Conservation (phyloP, 2,329 filamentous ascomycete genomes). For the Diplodia mutila region DNA sequence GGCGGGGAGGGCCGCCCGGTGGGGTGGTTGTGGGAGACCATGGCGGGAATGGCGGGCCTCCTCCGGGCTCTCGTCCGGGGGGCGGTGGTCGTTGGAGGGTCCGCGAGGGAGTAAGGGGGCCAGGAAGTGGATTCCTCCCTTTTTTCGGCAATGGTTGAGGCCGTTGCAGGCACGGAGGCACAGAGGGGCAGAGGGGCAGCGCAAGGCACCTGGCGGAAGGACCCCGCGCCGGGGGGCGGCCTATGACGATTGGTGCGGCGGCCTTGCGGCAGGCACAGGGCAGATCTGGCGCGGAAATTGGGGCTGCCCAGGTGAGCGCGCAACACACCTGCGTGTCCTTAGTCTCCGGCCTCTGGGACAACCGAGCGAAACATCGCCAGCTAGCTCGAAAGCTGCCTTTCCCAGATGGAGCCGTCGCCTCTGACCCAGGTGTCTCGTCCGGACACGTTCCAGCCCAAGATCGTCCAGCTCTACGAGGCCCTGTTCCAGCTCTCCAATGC, state of each 20-base stretch:
- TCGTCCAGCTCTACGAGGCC: constrained; percentile 84
- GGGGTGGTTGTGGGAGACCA: constrained; percentile 22
- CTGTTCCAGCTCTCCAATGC: constrained; percentile 63
- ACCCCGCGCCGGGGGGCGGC: constrained; percentile 10
- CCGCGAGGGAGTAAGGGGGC: constrained; percentile 5
- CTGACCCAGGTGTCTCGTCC: constrained; percentile 90
- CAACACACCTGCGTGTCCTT: constrained; percentile 25
- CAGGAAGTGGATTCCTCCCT: background rate
- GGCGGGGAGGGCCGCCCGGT: background rate
- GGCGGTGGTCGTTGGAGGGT: background rate
- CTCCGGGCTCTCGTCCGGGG: background rate
- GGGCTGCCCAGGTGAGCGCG: background rate
- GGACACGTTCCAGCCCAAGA: constrained; percentile 90
- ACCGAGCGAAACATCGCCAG: constrained; percentile 6
- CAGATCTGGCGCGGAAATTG: constrained; percentile 23
- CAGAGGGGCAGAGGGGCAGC: no score
- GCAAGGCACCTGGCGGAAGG: constrained; percentile 1
- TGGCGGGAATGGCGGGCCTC: background rate
- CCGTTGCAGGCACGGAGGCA: constrained; percentile 6
- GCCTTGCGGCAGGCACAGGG: background rate
- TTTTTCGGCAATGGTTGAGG: background rate
- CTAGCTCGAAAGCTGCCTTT: background rate
- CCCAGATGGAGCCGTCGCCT: constrained; percentile 81
- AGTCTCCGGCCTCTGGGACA: background rate
- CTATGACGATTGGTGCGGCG: constrained; percentile 16